A percentile compares a stretch with the other conserved stretches of the same genome.
Evolutionary conservation across 805 yeast species (phyloP).

Genomic region (Nakazawaea wyomingensis): DNA sequence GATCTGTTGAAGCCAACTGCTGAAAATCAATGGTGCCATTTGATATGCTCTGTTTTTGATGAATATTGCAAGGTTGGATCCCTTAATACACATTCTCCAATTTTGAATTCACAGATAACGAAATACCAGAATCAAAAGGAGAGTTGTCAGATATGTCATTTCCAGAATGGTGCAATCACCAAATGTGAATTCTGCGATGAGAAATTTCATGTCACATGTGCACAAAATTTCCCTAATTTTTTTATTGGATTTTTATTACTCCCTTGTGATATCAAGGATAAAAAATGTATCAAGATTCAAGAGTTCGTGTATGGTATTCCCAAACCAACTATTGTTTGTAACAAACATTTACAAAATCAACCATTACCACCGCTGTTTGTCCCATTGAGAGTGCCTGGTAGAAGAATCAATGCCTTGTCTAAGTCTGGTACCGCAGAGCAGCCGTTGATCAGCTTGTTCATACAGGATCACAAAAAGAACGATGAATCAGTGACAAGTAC

Average conservation of each 20-base stretch:
- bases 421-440: conserved; percentile 21
- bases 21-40: conserved; percentile 74
- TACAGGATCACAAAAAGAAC: conserved; percentile 27
- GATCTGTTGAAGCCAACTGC: conserved; percentile 68
- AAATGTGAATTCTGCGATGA: conserved; percentile 41
- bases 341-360: conserved; percentile 27
- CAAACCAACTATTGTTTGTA: conserved; percentile 39
- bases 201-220: conserved; percentile 52
- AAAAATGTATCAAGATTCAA: conserved; percentile 17
- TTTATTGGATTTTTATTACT: conserved; percentile 49
- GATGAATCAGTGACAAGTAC: too few species aligned
- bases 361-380: conserved; percentile 17
- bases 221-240: conserved; percentile 40
- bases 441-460: conserved; percentile 36
- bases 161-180: conserved; percentile 44
- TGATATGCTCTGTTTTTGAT: conserved; percentile 60
- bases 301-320: conserved; percentile 33
- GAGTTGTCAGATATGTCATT: conserved; percentile 41
- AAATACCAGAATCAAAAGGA: conserved; percentile 26
- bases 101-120: conserved; percentile 30
- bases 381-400: conserved; percentile 27
- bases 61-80: conserved; percentile 40
- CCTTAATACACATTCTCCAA: conserved; percentile 39
- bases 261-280: conserved; percentile 20
- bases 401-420: conserved; percentile 21